These are phyloP conservation scores for Xylaria sp. DNA, from an alignment of 2,329 filamentous ascomycete species.

Conservation along the genomic window DNA sequence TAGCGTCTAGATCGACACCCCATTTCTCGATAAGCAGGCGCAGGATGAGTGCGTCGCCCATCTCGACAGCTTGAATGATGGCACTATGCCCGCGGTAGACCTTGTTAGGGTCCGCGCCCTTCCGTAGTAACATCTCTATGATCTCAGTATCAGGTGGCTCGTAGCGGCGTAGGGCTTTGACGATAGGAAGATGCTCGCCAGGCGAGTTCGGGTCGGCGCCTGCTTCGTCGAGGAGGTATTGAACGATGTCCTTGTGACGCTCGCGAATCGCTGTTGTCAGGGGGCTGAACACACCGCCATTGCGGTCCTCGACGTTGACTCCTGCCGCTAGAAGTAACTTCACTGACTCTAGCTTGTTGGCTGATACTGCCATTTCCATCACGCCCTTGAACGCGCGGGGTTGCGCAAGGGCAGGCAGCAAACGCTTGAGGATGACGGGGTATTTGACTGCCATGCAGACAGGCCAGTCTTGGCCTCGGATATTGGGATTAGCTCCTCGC, in stretches of 20 bases:
- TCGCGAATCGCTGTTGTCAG: conserved; percentile 76
- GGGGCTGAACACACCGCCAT: conserved; percentile 77
- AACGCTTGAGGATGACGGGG: conserved; percentile 67
- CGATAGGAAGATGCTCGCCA: conserved; percentile 76
- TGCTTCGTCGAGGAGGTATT: conserved; percentile 69
- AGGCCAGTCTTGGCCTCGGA: conserved; percentile 76
- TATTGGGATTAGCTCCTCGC: conserved; percentile 66
- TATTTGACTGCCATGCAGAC: conserved; percentile 74
- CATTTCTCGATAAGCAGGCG: conserved; percentile 61
- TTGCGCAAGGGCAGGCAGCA: conserved; percentile 68
- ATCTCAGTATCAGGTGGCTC: conserved; percentile 67
- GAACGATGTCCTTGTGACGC: conserved; percentile 68
- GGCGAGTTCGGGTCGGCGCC: conserved; percentile 74
- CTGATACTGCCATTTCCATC: conserved; percentile 74
- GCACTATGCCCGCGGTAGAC: conserved; percentile 75
- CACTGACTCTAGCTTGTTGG: conserved; percentile 74
- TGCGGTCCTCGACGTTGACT: conserved; percentile 76
- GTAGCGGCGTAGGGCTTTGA: conserved; percentile 73
- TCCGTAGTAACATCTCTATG: conserved; percentile 70
- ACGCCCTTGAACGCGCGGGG: conserved; percentile 73
- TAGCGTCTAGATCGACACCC: conserved; percentile 62
- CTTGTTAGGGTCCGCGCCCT: conserved; percentile 75
- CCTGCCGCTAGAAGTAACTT: conserved; percentile 73
- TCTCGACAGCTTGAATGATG: conserved; percentile 73
- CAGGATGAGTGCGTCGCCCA: conserved; percentile 67